Base-by-base conservation (phyloP, 352 stramenopile genomes). In the Phytopythium delawarense region DNA sequence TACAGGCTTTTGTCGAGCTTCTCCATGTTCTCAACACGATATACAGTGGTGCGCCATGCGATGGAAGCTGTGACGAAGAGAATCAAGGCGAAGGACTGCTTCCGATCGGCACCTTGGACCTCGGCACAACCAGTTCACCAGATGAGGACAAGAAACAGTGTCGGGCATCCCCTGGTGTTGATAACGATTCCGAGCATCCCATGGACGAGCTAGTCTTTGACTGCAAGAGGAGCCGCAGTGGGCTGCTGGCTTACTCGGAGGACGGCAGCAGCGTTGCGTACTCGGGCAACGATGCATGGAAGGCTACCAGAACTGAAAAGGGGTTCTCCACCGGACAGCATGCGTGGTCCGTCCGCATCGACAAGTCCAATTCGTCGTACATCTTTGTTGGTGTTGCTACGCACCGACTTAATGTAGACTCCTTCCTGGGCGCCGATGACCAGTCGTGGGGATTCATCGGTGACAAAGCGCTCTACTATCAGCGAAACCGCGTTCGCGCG, bases 371-470 rank as follows among this genome's bases (percentile, higher is more conserved):
- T 30, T 97, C 92, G 7, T 88, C 91, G 13, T 98, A 99, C 71
- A 68, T 99, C 0, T 99, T 99, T 69, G 78, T 99, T 55, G 98
- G 98, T 4, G 89, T 99, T 9, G 92, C 96, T 1, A 98, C 90
- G 15, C 75, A 85, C 18, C 79, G 89, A 51, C 92, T 89, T 0
- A 98, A 96, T 66, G 74, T 95, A 16, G 91, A 96, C 50, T 99
- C 96, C 5, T 99, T 99, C 70, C 81, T 99, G 23, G 98, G 98
- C 1, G 92, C 96, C 11, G 97, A 99, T 61, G 92, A 97, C 34
- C 86, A 99, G 45, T 98, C 96, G 0, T 99, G 97, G 97, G 98
- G 98, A 11, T 98, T 98, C 58, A 99, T 99, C 58, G 98, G 97
- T 0, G 98, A 99, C 57, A 96, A 98, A 67, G 96, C 96, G n/a